Percentiles rank a stretch among this genome's conserved stretches.
These are phyloP conservation scores for Aspergillus pseudoterreus DNA, from an alignment of 2,329 filamentous ascomycete species.

Conservation along the genomic window DNA sequence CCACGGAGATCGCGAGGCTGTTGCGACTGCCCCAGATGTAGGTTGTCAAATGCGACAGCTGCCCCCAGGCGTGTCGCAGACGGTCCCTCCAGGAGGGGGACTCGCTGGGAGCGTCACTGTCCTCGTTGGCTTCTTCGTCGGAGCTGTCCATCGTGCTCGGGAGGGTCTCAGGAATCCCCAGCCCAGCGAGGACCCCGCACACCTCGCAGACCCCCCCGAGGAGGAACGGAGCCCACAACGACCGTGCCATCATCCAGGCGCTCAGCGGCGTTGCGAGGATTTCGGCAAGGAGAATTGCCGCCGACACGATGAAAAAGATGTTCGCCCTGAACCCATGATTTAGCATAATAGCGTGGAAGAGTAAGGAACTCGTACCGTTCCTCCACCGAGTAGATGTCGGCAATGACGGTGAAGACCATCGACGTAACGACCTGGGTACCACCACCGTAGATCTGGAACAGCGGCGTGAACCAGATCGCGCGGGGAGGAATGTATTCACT, in stretches of 20 bases:
- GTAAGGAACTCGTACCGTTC: not conserved
- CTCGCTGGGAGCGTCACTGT: not conserved
- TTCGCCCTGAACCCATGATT: slow-evolving; percentile 1
- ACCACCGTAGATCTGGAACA: slow-evolving; percentile 13
- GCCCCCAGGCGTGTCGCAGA: not conserved
- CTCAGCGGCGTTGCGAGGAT: slow-evolving; percentile 10
- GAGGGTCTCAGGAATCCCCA: slow-evolving; percentile 9
- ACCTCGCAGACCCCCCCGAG: slow-evolving; percentile 5
- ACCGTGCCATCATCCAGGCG: slow-evolving; percentile 10
- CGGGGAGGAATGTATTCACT: slow-evolving; percentile 6
- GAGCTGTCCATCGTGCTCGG: not conserved
- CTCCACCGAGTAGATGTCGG: slow-evolving; percentile 12
- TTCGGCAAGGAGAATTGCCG: slow-evolving; percentile 3
- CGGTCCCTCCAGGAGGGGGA: not conserved
- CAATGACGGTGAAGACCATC: slow-evolving; percentile 7
- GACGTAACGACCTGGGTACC: slow-evolving; percentile 8
- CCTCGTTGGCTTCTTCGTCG: not conserved
- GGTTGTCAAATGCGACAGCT: slow-evolving; percentile 1
- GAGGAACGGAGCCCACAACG: slow-evolving; percentile 8
- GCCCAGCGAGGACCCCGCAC: not conserved
- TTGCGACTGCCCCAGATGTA: slow-evolving; percentile 5
- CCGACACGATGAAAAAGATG: slow-evolving; percentile 8
- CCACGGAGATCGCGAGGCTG: slow-evolving; percentile 4
- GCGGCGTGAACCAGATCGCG: slow-evolving; percentile 11
- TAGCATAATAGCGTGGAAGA: not conserved